Base-by-base conservation (phyloP, 2,329 filamentous ascomycete genomes). In the Sclerotinia minor region DNA sequence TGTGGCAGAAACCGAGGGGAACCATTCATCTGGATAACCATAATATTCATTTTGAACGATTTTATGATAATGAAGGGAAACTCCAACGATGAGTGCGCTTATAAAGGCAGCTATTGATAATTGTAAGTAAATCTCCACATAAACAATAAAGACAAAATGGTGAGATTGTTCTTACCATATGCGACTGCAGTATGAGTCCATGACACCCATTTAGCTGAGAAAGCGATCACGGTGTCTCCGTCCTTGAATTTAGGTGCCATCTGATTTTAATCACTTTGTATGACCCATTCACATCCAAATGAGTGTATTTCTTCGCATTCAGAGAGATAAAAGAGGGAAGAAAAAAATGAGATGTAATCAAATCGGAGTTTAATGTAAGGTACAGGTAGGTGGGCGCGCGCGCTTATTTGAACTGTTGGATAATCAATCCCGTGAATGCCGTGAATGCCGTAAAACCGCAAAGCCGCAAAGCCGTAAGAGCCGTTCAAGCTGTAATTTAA, bases 1-100 rank as follows among this genome's bases (percentile, higher is more conserved):
- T 47, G 95, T 98, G 52, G 95, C 90, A 41, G 94, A 97, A 29
- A 97, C 94, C 54, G 94, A 97, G 68, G 94, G 94, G 76, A 97
- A 97, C 94, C 94, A 97, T 83, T 97, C 94, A 73, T 96, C 84
- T 1, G 94, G 94, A 77, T 96, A 97, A 74, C 92, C 92, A 79
- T 93, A 96, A 81, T 94, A 91, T 80, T 99, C 93, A 80, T 99
- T 99, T 80, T 97, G 84, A 67, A 99, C 95, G 74, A 99, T 99
- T 83, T 99, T 99, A 77, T 91, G 87, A 81, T 95, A 98, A 81
- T 99, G 95, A 60, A 99, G 85, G 67, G 83, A 85, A 67, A 89
- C 83, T 72, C 94, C 94, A 70, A 96, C 88, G 67, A 94, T 78
- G 72, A 98, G 83, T 69, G 94, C 94, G 77, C 92, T 92, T 71